phyloP scores from a whole-genome alignment of 495 filamentous ascomycete genomes.

The Chaetomium cochliodes region DNA sequence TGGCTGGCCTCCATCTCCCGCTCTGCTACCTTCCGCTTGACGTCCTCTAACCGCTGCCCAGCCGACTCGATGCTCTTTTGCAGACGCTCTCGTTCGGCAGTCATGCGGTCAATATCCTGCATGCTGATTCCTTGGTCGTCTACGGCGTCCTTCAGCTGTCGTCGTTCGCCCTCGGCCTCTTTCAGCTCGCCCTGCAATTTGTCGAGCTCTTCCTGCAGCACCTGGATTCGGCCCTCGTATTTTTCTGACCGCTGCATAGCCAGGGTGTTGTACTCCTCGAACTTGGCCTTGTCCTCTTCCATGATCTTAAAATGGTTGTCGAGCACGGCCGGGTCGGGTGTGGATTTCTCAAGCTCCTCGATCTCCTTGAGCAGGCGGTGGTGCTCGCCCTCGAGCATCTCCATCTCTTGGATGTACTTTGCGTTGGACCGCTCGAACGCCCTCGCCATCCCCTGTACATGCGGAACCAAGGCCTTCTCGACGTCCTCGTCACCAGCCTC shows the following conservation, averaged over 20 bases:
- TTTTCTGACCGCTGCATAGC: conserved; percentile 80
- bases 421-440: conserved; percentile 84
- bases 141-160: conserved; percentile 76
- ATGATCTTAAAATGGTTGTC: conserved; percentile 83
- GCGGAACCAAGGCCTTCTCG: conserved; percentile 69
- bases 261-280: conserved; percentile 82
- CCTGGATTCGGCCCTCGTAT: conserved; percentile 70
- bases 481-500: conserved; percentile 82
- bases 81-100: conserved; percentile 84
- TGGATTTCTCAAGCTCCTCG: conserved; percentile 79
- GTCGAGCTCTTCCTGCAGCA: conserved; percentile 74
- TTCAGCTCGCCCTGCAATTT: conserved; percentile 74
- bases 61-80: conserved; percentile 80
- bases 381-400: conserved; percentile 80
- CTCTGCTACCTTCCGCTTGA: conserved; percentile 74
- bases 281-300: conserved; percentile 87
- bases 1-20: conserved; percentile 78
- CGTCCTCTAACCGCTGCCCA: conserved; percentile 70
- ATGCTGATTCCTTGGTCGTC: conserved; percentile 92
- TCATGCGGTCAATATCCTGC: conserved; percentile 98
- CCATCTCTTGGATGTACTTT: conserved; percentile 75
- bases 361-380: conserved; percentile 75
- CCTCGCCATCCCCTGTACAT: conserved; percentile 83
- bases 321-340: conserved; percentile 74
- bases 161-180: conserved; percentile 74